Conservation (phyloP, 2,329 filamentous ascomycete species). For the Fusarium albosuccineum region DNA sequence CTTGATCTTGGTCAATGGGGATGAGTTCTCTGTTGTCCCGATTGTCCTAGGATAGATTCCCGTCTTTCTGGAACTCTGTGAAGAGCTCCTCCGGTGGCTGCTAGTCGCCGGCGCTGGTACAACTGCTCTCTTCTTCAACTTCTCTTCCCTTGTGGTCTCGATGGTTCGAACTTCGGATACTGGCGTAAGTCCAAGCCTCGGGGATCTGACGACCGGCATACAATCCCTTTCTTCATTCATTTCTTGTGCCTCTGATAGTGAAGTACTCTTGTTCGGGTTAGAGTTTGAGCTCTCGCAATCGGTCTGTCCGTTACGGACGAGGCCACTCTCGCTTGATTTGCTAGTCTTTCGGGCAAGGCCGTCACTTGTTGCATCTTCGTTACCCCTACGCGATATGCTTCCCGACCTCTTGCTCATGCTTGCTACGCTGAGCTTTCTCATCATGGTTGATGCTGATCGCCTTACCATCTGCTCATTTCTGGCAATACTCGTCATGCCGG, state of each 20-base stretch:
- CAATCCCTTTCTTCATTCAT: slow-evolving; percentile 11
- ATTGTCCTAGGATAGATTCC: slow-evolving; percentile 15
- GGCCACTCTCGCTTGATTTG: slow-evolving; percentile 28
- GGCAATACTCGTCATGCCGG: slow-evolving; percentile 78
- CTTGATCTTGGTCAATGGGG: not conserved
- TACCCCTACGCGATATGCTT: slow-evolving; percentile 57
- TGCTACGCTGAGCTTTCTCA: slow-evolving; percentile 87
- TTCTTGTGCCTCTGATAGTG: slow-evolving; percentile 20
- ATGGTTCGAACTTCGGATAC: slow-evolving; percentile 15
- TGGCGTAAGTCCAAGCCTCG: slow-evolving; percentile 18
- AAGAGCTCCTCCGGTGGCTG: slow-evolving; percentile 18
- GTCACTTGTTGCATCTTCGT: slow-evolving; percentile 12
- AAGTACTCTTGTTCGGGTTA: slow-evolving; percentile 20
- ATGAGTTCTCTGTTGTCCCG: slow-evolving; percentile 28
- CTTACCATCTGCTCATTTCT: slow-evolving; percentile 79
- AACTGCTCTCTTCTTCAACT: not conserved
- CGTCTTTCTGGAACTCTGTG: slow-evolving; percentile 16
- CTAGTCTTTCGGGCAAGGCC: slow-evolving; percentile 22
- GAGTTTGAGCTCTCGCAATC: slow-evolving; percentile 24
- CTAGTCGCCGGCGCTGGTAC: slow-evolving; percentile 21
- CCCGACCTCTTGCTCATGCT: slow-evolving; percentile 81
- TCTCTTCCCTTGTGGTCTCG: not conserved
- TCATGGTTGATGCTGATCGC: slow-evolving; percentile 85
- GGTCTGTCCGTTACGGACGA: slow-evolving; percentile 14
- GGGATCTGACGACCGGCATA: not conserved